These are phyloP conservation scores for Lachancea thermotolerans DNA, from an alignment of 805 yeast genomes.

Conservation along the genomic window DNA sequence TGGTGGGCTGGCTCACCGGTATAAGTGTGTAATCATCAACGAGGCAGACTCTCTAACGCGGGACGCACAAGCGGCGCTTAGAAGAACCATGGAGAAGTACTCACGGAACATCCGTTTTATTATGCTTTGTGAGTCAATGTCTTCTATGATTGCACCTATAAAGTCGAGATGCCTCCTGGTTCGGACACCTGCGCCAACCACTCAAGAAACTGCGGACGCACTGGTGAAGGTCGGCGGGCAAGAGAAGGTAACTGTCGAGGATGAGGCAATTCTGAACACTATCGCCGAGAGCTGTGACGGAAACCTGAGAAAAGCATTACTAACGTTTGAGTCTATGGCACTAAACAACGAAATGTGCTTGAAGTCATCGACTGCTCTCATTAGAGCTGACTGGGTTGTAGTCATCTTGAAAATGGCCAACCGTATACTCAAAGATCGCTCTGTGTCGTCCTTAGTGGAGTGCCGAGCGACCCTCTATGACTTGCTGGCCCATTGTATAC, in stretches of 20 bases:
- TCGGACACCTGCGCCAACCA: slow-evolving; percentile 78
- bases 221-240: slow-evolving; percentile 48
- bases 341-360: slow-evolving; percentile 56
- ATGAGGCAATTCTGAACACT: slow-evolving; percentile 39
- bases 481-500: slow-evolving; percentile 86
- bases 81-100: slow-evolving; percentile 95
- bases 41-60: slow-evolving; percentile 86
- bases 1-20: slow-evolving; percentile 43
- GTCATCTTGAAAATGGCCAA: slow-evolving; percentile 63
- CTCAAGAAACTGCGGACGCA: slow-evolving; percentile 49
- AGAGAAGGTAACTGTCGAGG: slow-evolving; percentile 43
- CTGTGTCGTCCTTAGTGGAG: slow-evolving; percentile 50
- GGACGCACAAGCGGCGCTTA: slow-evolving; percentile 92
- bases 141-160: slow-evolving; percentile 89
- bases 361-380: slow-evolving; percentile 41
- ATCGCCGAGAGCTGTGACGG: slow-evolving; percentile 55
- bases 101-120: slow-evolving; percentile 80
- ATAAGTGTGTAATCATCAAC: slow-evolving; percentile 78
- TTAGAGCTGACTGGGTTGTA: slow-evolving; percentile 85
- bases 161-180: slow-evolving; percentile 85
- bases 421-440: slow-evolving; percentile 52
- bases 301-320: slow-evolving; percentile 69
- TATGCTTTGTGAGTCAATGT: slow-evolving; percentile 80
- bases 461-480: slow-evolving; percentile 72
- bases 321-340: slow-evolving; percentile 75